These are phyloP conservation scores for Haplosporangium gracile DNA, from an alignment of 192 early-diverging fungal species.

Conservation along the genomic window DNA sequence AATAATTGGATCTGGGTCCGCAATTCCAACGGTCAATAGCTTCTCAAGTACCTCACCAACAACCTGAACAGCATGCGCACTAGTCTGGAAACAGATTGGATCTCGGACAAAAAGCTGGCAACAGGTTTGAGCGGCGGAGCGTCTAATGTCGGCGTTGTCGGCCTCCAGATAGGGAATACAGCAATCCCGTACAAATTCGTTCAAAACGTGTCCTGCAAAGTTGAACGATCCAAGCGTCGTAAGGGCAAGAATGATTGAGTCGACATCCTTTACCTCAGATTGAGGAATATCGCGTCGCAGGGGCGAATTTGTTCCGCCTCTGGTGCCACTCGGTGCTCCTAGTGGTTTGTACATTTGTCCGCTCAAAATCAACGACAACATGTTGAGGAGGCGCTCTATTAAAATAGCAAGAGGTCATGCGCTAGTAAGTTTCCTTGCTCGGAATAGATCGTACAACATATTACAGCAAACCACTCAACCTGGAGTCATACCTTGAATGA, in stretches of 20 bases:
- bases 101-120: slow-evolving; percentile 86
- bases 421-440: neutral
- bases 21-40: slow-evolving; percentile 89
- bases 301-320: slow-evolving; percentile 34
- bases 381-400: slow-evolving; percentile 86
- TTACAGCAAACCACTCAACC: neutral
- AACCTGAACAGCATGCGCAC: slow-evolving; percentile 82
- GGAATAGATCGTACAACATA: neutral
- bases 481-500: slow-evolving; percentile 80
- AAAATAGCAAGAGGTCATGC: slow-evolving; percentile 4
- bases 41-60: slow-evolving; percentile 91
- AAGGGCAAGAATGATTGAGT: slow-evolving; percentile 85
- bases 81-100: slow-evolving; percentile 84
- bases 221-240: slow-evolving; percentile 88
- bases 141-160: slow-evolving; percentile 81
- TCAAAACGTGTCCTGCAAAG: slow-evolving; percentile 84
- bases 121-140: slow-evolving; percentile 88
- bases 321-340: slow-evolving; percentile 68
- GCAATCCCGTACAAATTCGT: slow-evolving; percentile 91
- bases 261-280: slow-evolving; percentile 75
- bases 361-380: slow-evolving; percentile 88
- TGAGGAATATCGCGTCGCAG: slow-evolving; percentile 44
- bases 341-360: slow-evolving; percentile 84
- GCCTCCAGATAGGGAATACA: slow-evolving; percentile 87
- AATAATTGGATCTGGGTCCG: slow-evolving; percentile 84